Percentiles rank a stretch among this genome's conserved stretches.
These are phyloP conservation scores for Ballota nigra DNA, from an alignment of 257 asterid species.

Conservation along the genomic window DNA sequence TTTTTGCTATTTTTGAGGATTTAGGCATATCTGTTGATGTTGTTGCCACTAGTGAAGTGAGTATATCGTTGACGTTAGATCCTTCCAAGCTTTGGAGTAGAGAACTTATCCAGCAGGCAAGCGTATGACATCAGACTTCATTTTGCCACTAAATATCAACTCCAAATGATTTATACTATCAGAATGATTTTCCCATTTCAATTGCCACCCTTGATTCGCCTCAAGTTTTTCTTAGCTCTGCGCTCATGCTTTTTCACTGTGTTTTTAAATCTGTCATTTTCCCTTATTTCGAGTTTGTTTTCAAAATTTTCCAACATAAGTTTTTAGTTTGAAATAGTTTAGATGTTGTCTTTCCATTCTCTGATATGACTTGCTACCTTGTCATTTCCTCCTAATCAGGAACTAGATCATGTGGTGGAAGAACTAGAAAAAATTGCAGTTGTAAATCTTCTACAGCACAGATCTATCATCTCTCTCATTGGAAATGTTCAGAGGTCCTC, in stretches of 20 bases:
- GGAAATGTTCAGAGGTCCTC: constrained; percentile 33
- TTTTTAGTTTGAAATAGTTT: neutral
- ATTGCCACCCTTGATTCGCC: neutral
- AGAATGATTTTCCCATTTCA: constrained; percentile 15
- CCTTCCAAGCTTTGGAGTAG: constrained; percentile 97
- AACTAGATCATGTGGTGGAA: constrained; percentile 30
- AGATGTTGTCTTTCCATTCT: neutral
- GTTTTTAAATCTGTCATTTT: neutral
- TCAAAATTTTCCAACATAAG: neutral
- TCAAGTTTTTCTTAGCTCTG: neutral
- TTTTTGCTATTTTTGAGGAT: constrained; percentile 80
- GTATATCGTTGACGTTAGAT: constrained; percentile 87
- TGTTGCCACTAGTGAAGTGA: constrained; percentile 94
- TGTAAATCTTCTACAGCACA: constrained; percentile 29
- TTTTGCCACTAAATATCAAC: neutral
- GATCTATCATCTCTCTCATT: constrained; percentile 29
- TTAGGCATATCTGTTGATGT: constrained; percentile 95
- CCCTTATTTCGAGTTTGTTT: neutral
- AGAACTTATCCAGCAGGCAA: constrained; percentile 96
- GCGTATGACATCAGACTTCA: constrained; percentile 35
- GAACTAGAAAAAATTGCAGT: constrained; percentile 31
- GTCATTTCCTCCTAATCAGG: constrained; percentile 13
- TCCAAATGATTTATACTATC: too few species aligned
- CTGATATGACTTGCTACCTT: neutral
- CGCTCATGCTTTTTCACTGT: neutral